phyloP scores from a whole-genome alignment of 1,284 basidiomycete genomes.

The Entoloma clypeatum region DNA sequence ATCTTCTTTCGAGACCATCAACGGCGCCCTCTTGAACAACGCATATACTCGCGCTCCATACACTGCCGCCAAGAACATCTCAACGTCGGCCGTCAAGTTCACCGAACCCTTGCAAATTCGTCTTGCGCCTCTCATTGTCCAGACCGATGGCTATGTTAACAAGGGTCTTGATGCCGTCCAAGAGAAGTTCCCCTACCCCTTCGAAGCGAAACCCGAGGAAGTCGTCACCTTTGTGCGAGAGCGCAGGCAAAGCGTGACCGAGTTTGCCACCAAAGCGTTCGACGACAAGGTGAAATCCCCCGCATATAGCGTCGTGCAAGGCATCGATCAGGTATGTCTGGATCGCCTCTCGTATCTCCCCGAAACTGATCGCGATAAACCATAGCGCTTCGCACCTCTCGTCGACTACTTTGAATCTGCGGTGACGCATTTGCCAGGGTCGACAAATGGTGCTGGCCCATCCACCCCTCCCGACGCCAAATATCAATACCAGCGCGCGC shows the following conservation, averaged over 20 bases:
- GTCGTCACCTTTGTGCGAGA: constrained; percentile 58
- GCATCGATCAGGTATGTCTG: constrained; percentile 69
- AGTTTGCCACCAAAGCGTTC: constrained; percentile 57
- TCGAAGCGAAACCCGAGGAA: constrained; percentile 68
- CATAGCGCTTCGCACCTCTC: constrained; percentile 64
- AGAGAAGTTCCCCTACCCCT: constrained; percentile 69
- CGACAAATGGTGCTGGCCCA: constrained; percentile 40
- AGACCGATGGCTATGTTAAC: constrained; percentile 64
- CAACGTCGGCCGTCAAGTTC: constrained; percentile 55
- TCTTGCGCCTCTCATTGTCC: constrained; percentile 59
- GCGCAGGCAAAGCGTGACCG: constrained; percentile 47
- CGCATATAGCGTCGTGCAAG: constrained; percentile 58
- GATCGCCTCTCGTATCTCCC: constrained; percentile 10
- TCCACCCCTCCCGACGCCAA: constrained; percentile 45
- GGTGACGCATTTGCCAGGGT: constrained; percentile 48
- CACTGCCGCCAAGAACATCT: constrained; percentile 55
- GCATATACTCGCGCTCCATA: constrained; percentile 61
- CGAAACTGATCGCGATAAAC: constrained; percentile 8
- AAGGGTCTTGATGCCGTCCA: constrained; percentile 72
- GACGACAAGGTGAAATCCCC: constrained; percentile 63
- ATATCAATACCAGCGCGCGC: constrained; percentile 74
- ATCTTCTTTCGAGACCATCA: constrained; percentile 55
- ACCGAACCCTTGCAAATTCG: constrained; percentile 61
- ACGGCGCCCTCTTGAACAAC: constrained; percentile 56
- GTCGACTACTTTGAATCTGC: constrained; percentile 66